Conservation (phyloP, 805 yeast species). For the Candida pini region DNA sequence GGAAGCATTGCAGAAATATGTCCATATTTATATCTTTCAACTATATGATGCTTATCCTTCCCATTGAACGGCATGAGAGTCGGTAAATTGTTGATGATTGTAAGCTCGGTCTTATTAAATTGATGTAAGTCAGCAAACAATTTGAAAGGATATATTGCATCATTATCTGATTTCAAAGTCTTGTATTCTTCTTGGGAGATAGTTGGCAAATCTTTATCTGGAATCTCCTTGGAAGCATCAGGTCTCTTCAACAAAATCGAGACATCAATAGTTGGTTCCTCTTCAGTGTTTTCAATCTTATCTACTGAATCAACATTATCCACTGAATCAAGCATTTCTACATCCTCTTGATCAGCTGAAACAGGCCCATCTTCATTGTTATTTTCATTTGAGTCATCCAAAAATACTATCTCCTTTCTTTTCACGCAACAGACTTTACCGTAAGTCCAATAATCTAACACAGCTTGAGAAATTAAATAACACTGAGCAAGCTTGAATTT, state of each 20-base stretch:
- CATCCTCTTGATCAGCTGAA: constrained; percentile 3
- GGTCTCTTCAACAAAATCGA: constrained; percentile 28
- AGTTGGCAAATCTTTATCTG: constrained; percentile 25
- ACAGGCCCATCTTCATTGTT: too few species aligned
- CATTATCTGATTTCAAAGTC: constrained; percentile 2
- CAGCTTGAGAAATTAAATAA: constrained; percentile 62
- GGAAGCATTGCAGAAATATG: constrained; percentile 64
- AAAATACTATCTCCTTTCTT: constrained; percentile 36
- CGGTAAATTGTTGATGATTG: constrained; percentile 44
- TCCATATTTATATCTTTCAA: constrained; percentile 29
- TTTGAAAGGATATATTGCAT: constrained; percentile 37
- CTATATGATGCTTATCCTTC: constrained; percentile 23
- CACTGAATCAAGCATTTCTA: too few species aligned
- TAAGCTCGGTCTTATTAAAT: constrained; percentile 40
- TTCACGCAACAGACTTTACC: constrained; percentile 68
- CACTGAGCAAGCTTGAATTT: constrained; percentile 70
- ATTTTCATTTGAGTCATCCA: too few species aligned
- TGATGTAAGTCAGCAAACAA: constrained; percentile 36
- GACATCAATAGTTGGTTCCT: constrained; percentile 32
- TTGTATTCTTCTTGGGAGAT: constrained; percentile 25
- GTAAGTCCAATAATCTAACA: constrained; percentile 70
- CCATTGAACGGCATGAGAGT: constrained; percentile 43
- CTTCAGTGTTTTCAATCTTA: constrained; percentile 1
- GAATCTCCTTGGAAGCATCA: constrained; percentile 30
- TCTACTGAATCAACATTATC: not conserved